These are phyloP conservation scores for Alternaria alternata DNA, from an alignment of 2,329 filamentous ascomycete species.

Conservation along the genomic window DNA sequence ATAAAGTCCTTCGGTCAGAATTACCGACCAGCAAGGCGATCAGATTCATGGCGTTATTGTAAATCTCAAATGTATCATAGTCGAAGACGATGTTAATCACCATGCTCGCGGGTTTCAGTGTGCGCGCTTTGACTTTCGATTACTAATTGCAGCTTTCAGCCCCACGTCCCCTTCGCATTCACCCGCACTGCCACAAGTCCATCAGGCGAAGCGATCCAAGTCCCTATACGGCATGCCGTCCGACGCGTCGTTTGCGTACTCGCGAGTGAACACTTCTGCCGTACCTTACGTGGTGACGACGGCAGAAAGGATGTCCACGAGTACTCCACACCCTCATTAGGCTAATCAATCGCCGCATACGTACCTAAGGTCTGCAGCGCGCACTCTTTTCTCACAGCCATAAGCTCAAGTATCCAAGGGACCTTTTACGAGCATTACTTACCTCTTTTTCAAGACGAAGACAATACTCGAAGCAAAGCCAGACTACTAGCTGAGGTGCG, in stretches of 20 bases:
- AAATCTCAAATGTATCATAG: conserved; percentile 18
- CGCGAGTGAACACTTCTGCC: conserved; percentile 17
- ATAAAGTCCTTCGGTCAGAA: background rate
- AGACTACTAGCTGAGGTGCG: conserved; percentile 25
- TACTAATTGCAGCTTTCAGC: conserved; percentile 11
- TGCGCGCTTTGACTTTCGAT: conserved; percentile 13
- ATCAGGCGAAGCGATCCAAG: background rate
- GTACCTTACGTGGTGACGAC: conserved; percentile 18
- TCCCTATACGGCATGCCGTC: conserved; percentile 28
- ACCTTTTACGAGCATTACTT: conserved; percentile 4
- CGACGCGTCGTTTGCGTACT: conserved; percentile 22
- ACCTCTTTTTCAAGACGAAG: background rate
- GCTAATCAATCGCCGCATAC: conserved; percentile 35
- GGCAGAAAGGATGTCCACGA: conserved; percentile 17
- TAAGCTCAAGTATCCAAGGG: conserved; percentile 1
- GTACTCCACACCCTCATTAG: conserved; percentile 38
- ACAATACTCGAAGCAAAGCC: background rate
- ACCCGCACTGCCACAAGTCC: conserved; percentile 5
- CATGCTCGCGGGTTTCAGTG: background rate
- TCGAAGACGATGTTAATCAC: conserved; percentile 3
- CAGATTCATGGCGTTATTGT: conserved; percentile 4
- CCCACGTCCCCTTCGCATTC: background rate
- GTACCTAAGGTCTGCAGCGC: conserved; percentile 8
- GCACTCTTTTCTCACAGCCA: conserved; percentile 3
- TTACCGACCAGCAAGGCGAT: background rate